Base-by-base conservation (phyloP, 192 early-diverging fungal genomes). In the Coemansia sp. region DNA sequence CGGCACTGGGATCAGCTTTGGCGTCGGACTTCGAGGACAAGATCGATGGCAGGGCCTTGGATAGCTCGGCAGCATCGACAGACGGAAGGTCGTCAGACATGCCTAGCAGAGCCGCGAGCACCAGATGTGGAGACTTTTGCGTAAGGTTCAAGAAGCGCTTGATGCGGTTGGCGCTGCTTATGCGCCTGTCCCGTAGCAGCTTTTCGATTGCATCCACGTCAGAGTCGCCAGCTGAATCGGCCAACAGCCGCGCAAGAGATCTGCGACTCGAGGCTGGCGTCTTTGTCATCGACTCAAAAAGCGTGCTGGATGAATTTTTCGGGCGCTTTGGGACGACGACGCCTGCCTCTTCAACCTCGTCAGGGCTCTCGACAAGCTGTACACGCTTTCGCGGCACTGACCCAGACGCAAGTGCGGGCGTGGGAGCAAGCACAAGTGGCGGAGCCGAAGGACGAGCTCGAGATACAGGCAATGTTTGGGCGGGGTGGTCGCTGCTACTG, bases 161-260 rank as follows among this genome's bases (percentile, higher is more conserved):
- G 24, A 70, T 57, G 24, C 75, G 68, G 44, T 72, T 77, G 36
- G 40, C 61, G 42, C 75, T 47, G 54, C 66, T 68, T 16, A 77
- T 77, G 52, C 75, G 75, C 52, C 40, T 67, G 62, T 72, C 70
- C 22, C 59, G 65, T 20, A 77, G 52, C 15, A 77, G 64, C 61
- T 54, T 59, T 33, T 71, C 75, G 33, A 77, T 67, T 8, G 75
- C 52, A 27, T 68, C 70, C 20, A 62, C 57, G 29, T 67, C 61
- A 20, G 34, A 41, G 33, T 67, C 51, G 16, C 44, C 70, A n/a
- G 54, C 34, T 18, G 51, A 47, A 5, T 55, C 41, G 4, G 41
- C 55, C 31, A 60, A 24, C 57, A 60, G 57, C 33, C 57, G 57
- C 5, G 57, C 57, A 60, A 60, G 31, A 4, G 57, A 60, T 31